These are phyloP conservation scores for Poteriospumella lacustris DNA, from an alignment of 108 stramenopile species.

Conservation along the genomic window DNA sequence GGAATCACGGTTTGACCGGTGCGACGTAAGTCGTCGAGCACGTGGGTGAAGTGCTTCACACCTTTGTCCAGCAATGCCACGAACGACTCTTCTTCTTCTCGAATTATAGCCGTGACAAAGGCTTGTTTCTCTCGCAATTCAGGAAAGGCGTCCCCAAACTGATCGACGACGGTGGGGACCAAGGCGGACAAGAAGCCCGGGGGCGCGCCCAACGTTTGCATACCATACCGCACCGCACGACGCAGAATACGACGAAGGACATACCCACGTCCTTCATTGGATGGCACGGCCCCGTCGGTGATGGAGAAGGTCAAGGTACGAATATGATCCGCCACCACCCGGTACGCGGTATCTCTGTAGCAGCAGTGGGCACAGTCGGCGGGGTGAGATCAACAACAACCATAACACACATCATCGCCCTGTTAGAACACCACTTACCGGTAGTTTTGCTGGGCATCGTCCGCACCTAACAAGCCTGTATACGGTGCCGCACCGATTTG, in stretches of 20 bases:
- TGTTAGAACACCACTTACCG: background rate
- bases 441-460: constrained; percentile 28
- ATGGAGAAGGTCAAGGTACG: constrained; percentile 49
- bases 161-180: constrained; percentile 43
- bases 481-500: constrained; percentile 33
- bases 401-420: background rate
- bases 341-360: constrained; percentile 48
- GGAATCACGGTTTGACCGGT: constrained; percentile 30
- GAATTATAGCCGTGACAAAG: constrained; percentile 29
- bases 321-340: constrained; percentile 50
- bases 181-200: constrained; percentile 43
- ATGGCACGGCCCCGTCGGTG: constrained; percentile 48
- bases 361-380: background rate
- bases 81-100: constrained; percentile 50
- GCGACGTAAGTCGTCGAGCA: constrained; percentile 16
- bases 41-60: constrained; percentile 43
- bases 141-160: constrained; percentile 38
- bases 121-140: constrained; percentile 42
- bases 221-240: constrained; percentile 50
- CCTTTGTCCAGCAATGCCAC: constrained; percentile 44
- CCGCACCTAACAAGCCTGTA: constrained; percentile 34
- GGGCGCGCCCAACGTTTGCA: constrained; percentile 41
- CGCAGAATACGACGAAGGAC: constrained; percentile 50
- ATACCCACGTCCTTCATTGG: constrained; percentile 50
- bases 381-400: background rate